These are phyloP conservation scores for Juncus effusus DNA, from an alignment of 176 grass and related monocot genomes.

Conservation along the genomic window DNA sequence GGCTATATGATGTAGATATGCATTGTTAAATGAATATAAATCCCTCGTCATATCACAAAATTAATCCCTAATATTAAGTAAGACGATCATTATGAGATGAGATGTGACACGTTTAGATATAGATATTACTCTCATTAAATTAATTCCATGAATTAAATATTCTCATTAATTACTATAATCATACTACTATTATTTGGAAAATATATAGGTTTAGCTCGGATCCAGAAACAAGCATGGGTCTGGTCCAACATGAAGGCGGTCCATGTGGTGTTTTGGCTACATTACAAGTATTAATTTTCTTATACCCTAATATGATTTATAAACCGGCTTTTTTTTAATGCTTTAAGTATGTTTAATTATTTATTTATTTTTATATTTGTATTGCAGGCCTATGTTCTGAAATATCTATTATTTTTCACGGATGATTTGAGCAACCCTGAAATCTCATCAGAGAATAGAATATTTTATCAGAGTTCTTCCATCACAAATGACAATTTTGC, in stretches of 20 bases:
- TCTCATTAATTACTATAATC: background rate
- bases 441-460: constrained; percentile 49
- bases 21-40: too few species aligned
- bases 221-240: constrained; percentile 90
- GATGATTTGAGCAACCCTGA: constrained; percentile 69
- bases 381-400: constrained; percentile 96
- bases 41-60: too few species aligned
- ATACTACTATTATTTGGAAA: constrained; percentile 19
- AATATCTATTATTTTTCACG: constrained; percentile 89
- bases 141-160: background rate
- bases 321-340: constrained; percentile 14
- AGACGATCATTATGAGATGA: too few species aligned
- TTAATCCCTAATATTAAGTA: too few species aligned
- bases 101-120: too few species aligned
- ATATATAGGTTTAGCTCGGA: constrained; percentile 84
- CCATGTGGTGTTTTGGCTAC: constrained; percentile 96
- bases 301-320: constrained; percentile 20
- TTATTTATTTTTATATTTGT: constrained; percentile 23
- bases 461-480: constrained; percentile 51
- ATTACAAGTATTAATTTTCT: constrained; percentile 50
- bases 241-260: constrained; percentile 97
- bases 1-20: too few species aligned
- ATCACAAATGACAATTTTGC: constrained; percentile 60
- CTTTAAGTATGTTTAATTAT: constrained; percentile 22
- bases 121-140: too few species aligned